phyloP scores from a whole-genome alignment of 2,329 filamentous ascomycete genomes.

The Fusarium temperatum region DNA sequence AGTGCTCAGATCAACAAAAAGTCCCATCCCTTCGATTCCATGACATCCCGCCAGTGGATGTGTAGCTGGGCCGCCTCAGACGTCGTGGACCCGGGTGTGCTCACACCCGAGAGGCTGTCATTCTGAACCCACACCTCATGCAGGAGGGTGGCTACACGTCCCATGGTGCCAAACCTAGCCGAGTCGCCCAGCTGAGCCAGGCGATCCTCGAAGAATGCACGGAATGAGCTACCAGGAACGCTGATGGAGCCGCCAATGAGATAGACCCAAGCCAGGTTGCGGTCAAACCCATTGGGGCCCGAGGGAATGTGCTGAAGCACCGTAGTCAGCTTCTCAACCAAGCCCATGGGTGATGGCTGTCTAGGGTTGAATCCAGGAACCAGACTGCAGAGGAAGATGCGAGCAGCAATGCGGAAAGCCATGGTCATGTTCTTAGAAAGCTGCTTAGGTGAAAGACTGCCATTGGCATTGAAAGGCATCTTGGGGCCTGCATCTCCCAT shows the following conservation, averaged over 20 bases:
- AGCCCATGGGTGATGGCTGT: conserved; percentile 76
- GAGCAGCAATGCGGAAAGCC: conserved; percentile 89
- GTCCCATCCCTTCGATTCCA: conserved; percentile 91
- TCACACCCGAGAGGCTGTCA: conserved; percentile 57
- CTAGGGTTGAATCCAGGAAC: conserved; percentile 86
- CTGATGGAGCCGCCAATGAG: conserved; percentile 86
- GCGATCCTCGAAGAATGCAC: conserved; percentile 79
- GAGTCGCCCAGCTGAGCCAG: conserved; percentile 77
- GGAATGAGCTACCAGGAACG: conserved; percentile 76
- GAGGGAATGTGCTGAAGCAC: conserved; percentile 84
- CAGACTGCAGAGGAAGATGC: conserved; percentile 96
- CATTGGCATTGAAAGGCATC: conserved; percentile 72
- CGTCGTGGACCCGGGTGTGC: conserved; percentile 48
- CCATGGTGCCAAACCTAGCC: conserved; percentile 85
- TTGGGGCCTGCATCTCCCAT: conserved; percentile 65
- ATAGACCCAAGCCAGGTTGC: conserved; percentile 91
- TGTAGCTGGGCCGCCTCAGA: conserved; percentile 63
- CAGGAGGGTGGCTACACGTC: conserved; percentile 80
- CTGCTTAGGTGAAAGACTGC: conserved; percentile 82
- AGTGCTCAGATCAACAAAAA: conserved; percentile 81
- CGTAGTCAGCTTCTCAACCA: conserved; percentile 80
- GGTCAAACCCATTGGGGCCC: conserved; percentile 85
- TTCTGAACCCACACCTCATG: conserved; percentile 87
- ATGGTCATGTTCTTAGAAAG: conserved; percentile 88
- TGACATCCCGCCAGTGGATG: conserved; percentile 94